Conservation (phyloP, 345 rosid genomes). For the Populus nigra region DNA sequence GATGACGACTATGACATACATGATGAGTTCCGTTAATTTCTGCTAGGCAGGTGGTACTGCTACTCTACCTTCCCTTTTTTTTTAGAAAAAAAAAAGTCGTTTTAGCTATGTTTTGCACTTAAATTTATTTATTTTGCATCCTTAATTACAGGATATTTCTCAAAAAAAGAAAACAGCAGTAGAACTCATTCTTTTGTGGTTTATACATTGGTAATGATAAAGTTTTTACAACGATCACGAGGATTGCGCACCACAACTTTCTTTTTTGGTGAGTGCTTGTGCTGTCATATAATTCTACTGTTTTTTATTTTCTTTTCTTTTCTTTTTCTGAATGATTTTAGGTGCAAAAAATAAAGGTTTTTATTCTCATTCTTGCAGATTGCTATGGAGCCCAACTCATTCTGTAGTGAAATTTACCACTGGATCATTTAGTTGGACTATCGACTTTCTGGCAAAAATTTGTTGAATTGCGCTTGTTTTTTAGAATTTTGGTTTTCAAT, state of each 20-base stretch:
- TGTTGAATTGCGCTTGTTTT: not conserved
- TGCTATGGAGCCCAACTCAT: not conserved
- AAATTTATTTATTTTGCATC: not conserved
- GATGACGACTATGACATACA: slow-evolving; percentile 63
- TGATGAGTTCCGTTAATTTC: slow-evolving; percentile 79
- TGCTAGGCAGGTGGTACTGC: not conserved
- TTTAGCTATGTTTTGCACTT: not conserved
- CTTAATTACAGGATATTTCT: not conserved
- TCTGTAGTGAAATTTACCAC: not conserved
- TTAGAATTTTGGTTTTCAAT: not conserved
- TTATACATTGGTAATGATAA: not conserved
- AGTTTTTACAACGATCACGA: not conserved
- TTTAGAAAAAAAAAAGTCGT: not conserved
- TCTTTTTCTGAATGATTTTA: not conserved
- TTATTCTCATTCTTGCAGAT: not conserved
- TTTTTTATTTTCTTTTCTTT: not conserved
- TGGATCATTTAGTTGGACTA: not conserved
- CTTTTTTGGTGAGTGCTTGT: not conserved
- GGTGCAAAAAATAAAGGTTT: not conserved
- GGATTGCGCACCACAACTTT: not conserved
- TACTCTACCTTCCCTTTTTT: no score
- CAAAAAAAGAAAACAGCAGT: not conserved
- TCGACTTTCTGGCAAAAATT: not conserved
- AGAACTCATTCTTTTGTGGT: not conserved
- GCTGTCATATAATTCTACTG: not conserved